Conservation (phyloP, 495 filamentous ascomycete genomes). For the Lepidopterella palustris region DNA sequence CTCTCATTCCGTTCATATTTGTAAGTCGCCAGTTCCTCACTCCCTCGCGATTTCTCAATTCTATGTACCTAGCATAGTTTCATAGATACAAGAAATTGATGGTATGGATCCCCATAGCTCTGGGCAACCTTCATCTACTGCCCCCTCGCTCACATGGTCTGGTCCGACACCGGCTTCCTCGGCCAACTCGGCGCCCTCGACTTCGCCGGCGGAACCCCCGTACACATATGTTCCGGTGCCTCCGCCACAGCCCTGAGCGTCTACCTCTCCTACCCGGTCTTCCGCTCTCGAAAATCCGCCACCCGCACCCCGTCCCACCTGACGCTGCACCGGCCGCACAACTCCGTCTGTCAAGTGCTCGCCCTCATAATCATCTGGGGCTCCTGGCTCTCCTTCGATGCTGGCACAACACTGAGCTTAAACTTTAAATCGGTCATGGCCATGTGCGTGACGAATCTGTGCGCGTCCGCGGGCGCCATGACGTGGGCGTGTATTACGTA, state of each 20-base stretch:
- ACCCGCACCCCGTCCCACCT: constrained; percentile 40
- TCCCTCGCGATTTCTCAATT: no score
- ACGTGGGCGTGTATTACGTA: constrained; percentile 46
- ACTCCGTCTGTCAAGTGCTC: constrained; percentile 40
- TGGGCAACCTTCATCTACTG: constrained; percentile 45
- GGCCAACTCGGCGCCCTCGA: constrained; percentile 39
- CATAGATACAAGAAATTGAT: no score
- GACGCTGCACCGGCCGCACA: constrained; percentile 44
- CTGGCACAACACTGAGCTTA: constrained; percentile 42
- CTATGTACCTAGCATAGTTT: no score
- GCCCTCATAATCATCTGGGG: constrained; percentile 32
- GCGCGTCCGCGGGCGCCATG: constrained; percentile 42
- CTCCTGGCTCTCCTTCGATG: constrained; percentile 37
- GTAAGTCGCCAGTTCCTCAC: constrained; percentile 22
- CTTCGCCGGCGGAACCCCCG: constrained; percentile 45
- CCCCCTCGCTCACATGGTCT: constrained; percentile 44
- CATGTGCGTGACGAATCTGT: constrained; percentile 45
- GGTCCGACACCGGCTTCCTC: constrained; percentile 39
- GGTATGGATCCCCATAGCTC: constrained; percentile 23
- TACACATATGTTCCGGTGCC: constrained; percentile 45
- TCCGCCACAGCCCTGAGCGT: constrained; percentile 40
- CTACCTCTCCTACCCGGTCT: constrained; percentile 42
- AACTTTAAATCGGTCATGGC: constrained; percentile 47
- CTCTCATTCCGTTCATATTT: constrained; percentile 28
- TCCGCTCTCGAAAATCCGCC: constrained; percentile 39